Evolutionary conservation across 208 protist species (phyloP).

Genomic region (Tritrichomonas musculus): DNA sequence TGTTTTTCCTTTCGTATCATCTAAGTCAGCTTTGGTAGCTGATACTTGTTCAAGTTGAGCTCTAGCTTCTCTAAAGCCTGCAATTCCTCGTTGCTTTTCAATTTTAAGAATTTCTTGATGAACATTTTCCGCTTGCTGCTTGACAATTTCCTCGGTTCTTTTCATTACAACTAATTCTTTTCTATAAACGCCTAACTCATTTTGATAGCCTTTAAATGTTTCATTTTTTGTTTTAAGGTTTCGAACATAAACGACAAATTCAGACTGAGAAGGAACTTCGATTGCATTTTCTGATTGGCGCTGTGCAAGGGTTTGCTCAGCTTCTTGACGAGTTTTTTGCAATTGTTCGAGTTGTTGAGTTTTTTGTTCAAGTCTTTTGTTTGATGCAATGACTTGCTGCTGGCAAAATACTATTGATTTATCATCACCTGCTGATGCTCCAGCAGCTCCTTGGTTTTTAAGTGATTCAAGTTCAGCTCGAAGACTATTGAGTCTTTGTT

Average conservation of each 20-base stretch:
- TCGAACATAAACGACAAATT: not conserved
- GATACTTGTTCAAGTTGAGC: not conserved
- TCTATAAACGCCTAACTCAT: not conserved
- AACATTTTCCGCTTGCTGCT: not conserved
- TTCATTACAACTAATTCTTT: not conserved
- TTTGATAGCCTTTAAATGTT: not conserved
- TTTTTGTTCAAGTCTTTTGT: not conserved
- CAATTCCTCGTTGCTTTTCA: not conserved
- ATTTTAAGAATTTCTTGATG: not conserved
- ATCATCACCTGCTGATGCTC: not conserved
- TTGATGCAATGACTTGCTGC: not conserved
- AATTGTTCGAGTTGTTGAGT: not conserved
- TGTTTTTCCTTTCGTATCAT: not conserved
- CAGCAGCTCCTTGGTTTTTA: not conserved
- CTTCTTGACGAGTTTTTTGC: not conserved
- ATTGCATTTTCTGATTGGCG: not conserved
- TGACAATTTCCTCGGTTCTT: not conserved
- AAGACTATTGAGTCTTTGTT: not conserved
- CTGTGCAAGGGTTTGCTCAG: not conserved
- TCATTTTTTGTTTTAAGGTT: conserved; percentile 6
- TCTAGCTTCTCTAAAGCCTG: not conserved
- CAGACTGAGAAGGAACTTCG: not conserved
- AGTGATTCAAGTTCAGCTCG: not conserved
- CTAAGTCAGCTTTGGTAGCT: not conserved
- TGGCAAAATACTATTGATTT: not conserved